These are phyloP conservation scores for Kwoniella bestiolae DNA, from an alignment of 768 basidiomycete species.

Conservation along the genomic window DNA sequence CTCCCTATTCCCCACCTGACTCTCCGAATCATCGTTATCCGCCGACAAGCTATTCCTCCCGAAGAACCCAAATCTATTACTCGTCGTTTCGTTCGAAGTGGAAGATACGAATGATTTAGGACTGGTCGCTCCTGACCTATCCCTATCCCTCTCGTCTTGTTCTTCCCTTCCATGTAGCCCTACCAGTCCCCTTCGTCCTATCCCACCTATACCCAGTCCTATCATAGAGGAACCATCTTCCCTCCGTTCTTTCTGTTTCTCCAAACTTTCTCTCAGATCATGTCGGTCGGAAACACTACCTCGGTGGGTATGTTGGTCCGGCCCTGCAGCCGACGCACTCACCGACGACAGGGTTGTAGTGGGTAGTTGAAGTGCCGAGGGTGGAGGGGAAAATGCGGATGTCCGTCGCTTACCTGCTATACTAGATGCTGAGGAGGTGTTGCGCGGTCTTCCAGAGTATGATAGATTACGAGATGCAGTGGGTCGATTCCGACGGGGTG, in stretches of 20 bases:
- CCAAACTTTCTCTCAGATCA: constrained; percentile 36
- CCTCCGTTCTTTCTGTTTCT: constrained; percentile 34
- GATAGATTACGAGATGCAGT: constrained; percentile 4
- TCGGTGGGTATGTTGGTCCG: constrained; percentile 21
- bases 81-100: constrained; percentile 3
- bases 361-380: constrained; percentile 25
- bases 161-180: constrained; percentile 46
- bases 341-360: constrained; percentile 30
- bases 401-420: constrained; percentile 28
- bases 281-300: constrained; percentile 17
- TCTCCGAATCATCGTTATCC: constrained; percentile 11
- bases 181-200: constrained; percentile 35
- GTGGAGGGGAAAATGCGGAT: constrained; percentile 47
- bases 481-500: constrained; percentile 5
- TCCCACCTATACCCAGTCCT: constrained; percentile 38
- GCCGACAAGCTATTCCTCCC: constrained; percentile 26
- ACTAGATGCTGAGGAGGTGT: constrained; percentile 44
- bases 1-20: constrained; percentile 14
- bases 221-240: constrained; percentile 25
- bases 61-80: constrained; percentile 18
- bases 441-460: constrained; percentile 22
- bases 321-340: constrained; percentile 24
- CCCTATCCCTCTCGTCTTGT: constrained; percentile 6
- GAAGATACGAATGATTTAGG: constrained; percentile 32
- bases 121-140: constrained; percentile 28